Evolutionary conservation across 768 basidiomycete species (phyloP), one percentile per base, ranked within the genome.

Genomic region (Boletus sp.): DNA sequence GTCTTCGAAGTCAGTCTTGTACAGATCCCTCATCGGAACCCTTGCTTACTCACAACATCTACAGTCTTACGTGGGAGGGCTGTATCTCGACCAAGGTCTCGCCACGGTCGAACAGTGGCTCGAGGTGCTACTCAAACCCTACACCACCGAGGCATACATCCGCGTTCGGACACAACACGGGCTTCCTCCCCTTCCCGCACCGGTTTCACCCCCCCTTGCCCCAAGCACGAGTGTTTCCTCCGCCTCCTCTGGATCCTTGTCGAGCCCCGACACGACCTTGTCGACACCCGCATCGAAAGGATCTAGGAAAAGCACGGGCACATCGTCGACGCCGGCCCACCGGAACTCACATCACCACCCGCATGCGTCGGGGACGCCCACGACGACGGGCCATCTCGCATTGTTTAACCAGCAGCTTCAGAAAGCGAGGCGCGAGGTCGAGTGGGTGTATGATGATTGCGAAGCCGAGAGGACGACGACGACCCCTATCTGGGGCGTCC

Each of bases 371-470:
- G 61, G 64, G 27, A 65, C 65, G 38, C 53, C 69, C 29, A 64
- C 71, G 13, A 73, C 67, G 45, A 70, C 72, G 32, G 90, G 90
- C 5, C 85, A 91, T 64, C 80, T 92, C 11, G 85, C 87, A 35
- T 70, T 92, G 50, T 90, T 92, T 77, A 92, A 92, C 65, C 89
- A 91, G 71, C 75, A 80, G 53, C 67, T 91, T 51, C 84, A 87
- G 70, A 86, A 81, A 70, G 60, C 65, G 27, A 76, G 74, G 63
- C 76, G 74, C 49, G 63, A 69, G 48, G 78, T 91, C 56, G 88
- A 92, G 70, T 92, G 90, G 90, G 69, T 80, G 11, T 90, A 85
- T 63, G 72, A 77, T 27, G 81, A 83, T 25, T 68, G 69, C n/a
- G 67, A 59, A 14, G 70, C 71, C 39, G 71, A 75, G 48, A 78